Base-by-base conservation (phyloP, 108 stramenopile species). In the Nannochloropsis gaditana region DNA sequence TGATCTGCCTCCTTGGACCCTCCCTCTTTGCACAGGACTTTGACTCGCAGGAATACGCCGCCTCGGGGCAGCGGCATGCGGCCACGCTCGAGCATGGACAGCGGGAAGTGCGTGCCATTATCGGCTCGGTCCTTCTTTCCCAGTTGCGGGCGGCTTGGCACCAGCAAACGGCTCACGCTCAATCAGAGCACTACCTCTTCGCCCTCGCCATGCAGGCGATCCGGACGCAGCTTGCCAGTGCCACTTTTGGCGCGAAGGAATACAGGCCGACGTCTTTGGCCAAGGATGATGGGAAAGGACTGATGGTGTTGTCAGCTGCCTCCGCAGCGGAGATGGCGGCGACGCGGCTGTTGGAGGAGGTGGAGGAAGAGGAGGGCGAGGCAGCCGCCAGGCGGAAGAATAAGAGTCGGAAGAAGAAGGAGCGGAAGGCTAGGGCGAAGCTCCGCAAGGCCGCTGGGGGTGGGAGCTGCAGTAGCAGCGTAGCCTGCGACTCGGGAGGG, bases 121-220 rank as follows among this genome's bases (percentile, higher is more conserved):
- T 88, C 43, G 87, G 87, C 9, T 81, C 45, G 45, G 47, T 88
- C 17, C 42, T 88, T 9, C 45, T 88, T 42, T 81, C 11, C 43
- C 87, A 88, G 84, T 43, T 88, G 43, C 82, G 87, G 50, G 45
- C 84, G 44, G 84, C 80, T 11, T 88, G 87, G 87, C 87, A 88
- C 43, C 21, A 83, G 45, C 87, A 88, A 31, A 84, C 80, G 47
- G 84, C 84, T 1, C 84, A 82, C 80, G 84, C 84, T 19, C 87
- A 88, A 59, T 73, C 31, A 17, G 87, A 88, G 84, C 87, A 88
- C 80, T 88, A 82, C 31, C 84, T 88, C 21, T 88, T 88, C 59
- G 84, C 80, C 9, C 50, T 88, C 17, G 80, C 45, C 21, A 84
- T 88, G 47, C 83, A 88, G 43, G 87, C 87, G 50, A 41, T 88